Conservation (phyloP, 306 rosid genomes). For the Vicia villosa region DNA sequence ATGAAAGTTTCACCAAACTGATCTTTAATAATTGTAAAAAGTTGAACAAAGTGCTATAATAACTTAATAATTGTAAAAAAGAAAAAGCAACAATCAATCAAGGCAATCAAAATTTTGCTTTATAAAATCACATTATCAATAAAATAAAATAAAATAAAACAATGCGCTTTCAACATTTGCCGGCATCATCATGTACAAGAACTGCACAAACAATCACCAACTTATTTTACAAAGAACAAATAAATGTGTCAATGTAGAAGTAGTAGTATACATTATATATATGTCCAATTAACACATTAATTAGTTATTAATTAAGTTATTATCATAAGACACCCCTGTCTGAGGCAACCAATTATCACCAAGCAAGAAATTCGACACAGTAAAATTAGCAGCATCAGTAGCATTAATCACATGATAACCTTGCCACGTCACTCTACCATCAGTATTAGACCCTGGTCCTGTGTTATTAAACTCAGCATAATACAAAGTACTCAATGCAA, state of each 20-base stretch:
- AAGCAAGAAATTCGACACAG: constrained; percentile 62
- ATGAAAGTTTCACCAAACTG: too few relatives aligned
- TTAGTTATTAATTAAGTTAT: constrained; percentile 33
- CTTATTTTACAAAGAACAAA: constrained; percentile 26
- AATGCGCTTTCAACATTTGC: constrained; percentile 9
- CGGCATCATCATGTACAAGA: neutral
- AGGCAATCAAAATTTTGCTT: constrained; percentile 11
- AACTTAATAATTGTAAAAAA: neutral
- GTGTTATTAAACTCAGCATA: constrained; percentile 74
- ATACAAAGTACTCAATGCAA: constrained; percentile 70
- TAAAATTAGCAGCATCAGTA: constrained; percentile 71
- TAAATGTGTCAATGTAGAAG: constrained; percentile 6
- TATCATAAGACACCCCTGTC: constrained; percentile 66
- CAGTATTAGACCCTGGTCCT: constrained; percentile 66
- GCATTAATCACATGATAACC: constrained; percentile 71
- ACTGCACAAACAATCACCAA: neutral
- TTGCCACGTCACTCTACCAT: constrained; percentile 62
- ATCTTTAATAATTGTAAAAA: too few relatives aligned
- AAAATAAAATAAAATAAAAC: constrained; percentile 33
- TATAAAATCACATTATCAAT: constrained; percentile 18
- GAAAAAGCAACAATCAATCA: neutral
- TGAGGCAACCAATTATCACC: constrained; percentile 78
- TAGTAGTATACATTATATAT: neutral
- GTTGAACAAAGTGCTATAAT: neutral
- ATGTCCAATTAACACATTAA: neutral